These are phyloP conservation scores for Cladosporium velox DNA, from an alignment of 2,329 filamentous ascomycete genomes.

Conservation along the genomic window DNA sequence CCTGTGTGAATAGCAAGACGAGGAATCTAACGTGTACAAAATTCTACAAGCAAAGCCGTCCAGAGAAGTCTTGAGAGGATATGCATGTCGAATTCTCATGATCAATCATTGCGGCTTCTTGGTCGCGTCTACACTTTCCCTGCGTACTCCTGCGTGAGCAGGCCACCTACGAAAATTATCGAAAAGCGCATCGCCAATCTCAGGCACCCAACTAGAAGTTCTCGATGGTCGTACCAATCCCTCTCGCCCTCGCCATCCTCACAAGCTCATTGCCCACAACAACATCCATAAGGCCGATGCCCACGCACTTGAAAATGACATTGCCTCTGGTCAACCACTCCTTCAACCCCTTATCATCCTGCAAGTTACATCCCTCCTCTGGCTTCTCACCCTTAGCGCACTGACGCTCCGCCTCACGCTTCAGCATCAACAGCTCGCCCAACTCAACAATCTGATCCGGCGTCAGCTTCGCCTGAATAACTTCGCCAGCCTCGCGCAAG, in stretches of 20 bases:
- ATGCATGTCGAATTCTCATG: not conserved
- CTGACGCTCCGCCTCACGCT: conserved; percentile 51
- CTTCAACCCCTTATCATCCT: conserved; percentile 46
- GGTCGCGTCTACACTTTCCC: not conserved
- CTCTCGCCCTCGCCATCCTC: conserved; percentile 55
- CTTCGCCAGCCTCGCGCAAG: conserved; percentile 80
- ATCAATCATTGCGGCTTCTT: not conserved
- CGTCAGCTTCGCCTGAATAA: conserved; percentile 73
- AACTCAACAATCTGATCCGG: conserved; percentile 81
- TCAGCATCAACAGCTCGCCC: conserved; percentile 74
- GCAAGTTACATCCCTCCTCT: conserved; percentile 34
- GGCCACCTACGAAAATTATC: not conserved
- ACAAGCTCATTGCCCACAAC: conserved; percentile 63
- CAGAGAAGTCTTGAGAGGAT: not conserved
- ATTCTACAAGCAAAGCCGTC: not conserved
- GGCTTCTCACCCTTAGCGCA: conserved; percentile 33
- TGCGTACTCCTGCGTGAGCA: not conserved
- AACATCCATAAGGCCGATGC: conserved; percentile 68
- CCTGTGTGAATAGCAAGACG: conserved; percentile 10
- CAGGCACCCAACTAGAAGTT: conserved; percentile 39
- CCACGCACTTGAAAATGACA: conserved; percentile 70
- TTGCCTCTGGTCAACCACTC: conserved; percentile 64
- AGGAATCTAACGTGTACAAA: not conserved
- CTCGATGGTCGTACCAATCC: conserved; percentile 58
- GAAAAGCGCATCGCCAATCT: not conserved